Percentiles rank a stretch among this genome's conserved stretches.
These are phyloP conservation scores for Calonectria crousiana DNA, from an alignment of 2,329 filamentous ascomycete genomes.

Conservation along the genomic window DNA sequence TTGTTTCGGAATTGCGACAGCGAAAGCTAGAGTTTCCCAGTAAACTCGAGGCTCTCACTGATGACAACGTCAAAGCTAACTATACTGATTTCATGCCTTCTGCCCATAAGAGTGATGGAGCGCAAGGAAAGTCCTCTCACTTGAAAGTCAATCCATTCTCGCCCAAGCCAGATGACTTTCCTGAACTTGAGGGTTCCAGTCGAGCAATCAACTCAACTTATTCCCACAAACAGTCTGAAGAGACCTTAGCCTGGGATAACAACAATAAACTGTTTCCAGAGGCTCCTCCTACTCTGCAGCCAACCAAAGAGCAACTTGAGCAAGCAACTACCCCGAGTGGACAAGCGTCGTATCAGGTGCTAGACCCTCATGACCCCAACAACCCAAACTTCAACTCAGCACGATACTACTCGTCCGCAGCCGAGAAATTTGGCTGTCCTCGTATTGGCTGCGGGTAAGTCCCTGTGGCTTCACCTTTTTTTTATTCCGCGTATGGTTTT, in stretches of 20 bases:
- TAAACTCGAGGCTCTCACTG: slow-evolving; percentile 43
- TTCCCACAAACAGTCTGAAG: slow-evolving; percentile 7
- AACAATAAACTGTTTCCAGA: slow-evolving; percentile 41
- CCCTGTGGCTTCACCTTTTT: background rate
- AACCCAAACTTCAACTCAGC: slow-evolving; percentile 60
- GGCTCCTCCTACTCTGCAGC: slow-evolving; percentile 33
- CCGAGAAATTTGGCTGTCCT: slow-evolving; percentile 66
- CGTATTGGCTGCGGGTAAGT: slow-evolving; percentile 64
- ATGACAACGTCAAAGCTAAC: slow-evolving; percentile 44
- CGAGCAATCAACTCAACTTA: slow-evolving; percentile 5
- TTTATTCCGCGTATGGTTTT: background rate
- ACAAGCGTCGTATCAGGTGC: slow-evolving; percentile 20
- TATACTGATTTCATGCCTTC: slow-evolving; percentile 44
- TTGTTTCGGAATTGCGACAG: slow-evolving; percentile 51
- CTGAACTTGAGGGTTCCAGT: slow-evolving; percentile 9
- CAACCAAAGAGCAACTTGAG: slow-evolving; percentile 35
- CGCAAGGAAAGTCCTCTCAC: background rate
- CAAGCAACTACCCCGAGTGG: slow-evolving; percentile 27
- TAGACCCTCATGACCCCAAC: slow-evolving; percentile 58
- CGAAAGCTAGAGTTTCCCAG: slow-evolving; percentile 52
- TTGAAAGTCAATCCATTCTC: slow-evolving; percentile 18
- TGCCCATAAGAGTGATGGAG: background rate
- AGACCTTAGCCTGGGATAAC: slow-evolving; percentile 25
- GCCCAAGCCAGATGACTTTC: slow-evolving; percentile 33
- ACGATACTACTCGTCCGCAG: slow-evolving; percentile 58